A percentile compares a stretch with the other conserved stretches of the same genome.
phyloP scores from a whole-genome alignment of 495 filamentous ascomycete genomes.

The Penicillium coffeae region DNA sequence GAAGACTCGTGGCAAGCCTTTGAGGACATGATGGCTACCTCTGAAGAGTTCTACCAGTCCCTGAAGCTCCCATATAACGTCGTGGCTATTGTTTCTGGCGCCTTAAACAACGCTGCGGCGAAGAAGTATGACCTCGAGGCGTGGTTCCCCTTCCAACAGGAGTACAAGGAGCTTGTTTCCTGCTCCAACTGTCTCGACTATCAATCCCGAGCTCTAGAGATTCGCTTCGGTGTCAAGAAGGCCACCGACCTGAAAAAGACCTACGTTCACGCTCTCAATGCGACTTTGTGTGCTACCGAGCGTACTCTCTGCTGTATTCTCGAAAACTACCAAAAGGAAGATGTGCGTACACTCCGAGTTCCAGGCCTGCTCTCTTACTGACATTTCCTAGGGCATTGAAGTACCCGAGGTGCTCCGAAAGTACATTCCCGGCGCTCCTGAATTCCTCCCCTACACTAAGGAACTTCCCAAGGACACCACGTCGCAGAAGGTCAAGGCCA shows the following conservation, averaged over 20 bases:
- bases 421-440: slow-evolving; percentile 85
- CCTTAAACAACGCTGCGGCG: slow-evolving; percentile 86
- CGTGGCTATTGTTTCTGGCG: slow-evolving; percentile 90
- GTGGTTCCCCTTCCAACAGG: slow-evolving; percentile 93
- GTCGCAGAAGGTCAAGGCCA: slow-evolving; percentile 52
- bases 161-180: slow-evolving; percentile 96
- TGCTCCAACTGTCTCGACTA: slow-evolving; percentile 97
- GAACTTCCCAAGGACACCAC: slow-evolving; percentile 74
- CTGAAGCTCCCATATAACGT: slow-evolving; percentile 85
- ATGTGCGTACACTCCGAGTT: slow-evolving; percentile 46
- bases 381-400: slow-evolving; percentile 59
- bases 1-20: slow-evolving; percentile 94
- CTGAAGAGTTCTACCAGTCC: slow-evolving; percentile 92
- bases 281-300: slow-evolving; percentile 88
- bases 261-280: slow-evolving; percentile 92
- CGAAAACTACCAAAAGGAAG: slow-evolving; percentile 92
- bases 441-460: slow-evolving; percentile 84
- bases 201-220: slow-evolving; percentile 83
- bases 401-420: slow-evolving; percentile 85
- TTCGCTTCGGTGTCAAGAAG: slow-evolving; percentile 75
- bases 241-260: slow-evolving; percentile 78
- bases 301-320: slow-evolving; percentile 90
- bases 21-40: slow-evolving; percentile 83
- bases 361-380: neutral
- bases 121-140: slow-evolving; percentile 98